Evolutionary conservation across 1,284 basidiomycete genomes (phyloP), one percentile per base, ranked within the genome.

Genomic region (Ustilago loliicola): DNA sequence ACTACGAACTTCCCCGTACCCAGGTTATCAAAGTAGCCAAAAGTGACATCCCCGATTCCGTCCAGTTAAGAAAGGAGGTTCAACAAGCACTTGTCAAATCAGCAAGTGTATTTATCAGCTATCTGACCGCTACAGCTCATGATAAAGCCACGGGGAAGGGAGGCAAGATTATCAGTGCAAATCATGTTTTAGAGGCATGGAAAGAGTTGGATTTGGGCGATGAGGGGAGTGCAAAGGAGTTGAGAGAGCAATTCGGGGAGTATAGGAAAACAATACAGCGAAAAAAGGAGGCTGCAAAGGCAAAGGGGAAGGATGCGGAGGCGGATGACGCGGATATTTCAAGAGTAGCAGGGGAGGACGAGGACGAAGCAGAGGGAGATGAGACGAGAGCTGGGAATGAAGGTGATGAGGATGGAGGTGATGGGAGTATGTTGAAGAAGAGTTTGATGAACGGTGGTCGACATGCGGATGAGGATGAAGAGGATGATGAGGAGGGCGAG

Each of bases 71-170:
- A 80, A 95, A 94, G 80, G 94, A 96, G 72, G 93, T 92, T 0
- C 91, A 94, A 0, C 87, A 92, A 1, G 93, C 94, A 11, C 89
- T 96, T 5, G 89, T 93, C 23, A 94, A 94, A 83, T 91, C 92
- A 25, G 94, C 94, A 2, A 95, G 94, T 0, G 92, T 96, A 27
- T 96, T 96, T 86, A 94, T 97, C 80, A 94, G 93, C 86, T 95
- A 94, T 81, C 88, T 96, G 19, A 71, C 66, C 36, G 36, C 70
- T 10, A 94, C 93, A 3, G 93, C 94, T 0, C 94, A 96, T 80
- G 94, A 96, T 78, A 91, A 93, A n/a, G 93, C 94, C 0, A 87
- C 90, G 19, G 91, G 91, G 6, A 92, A 94, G 73, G 92, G 93
- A 66, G 93, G 94, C 85, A 96, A 95, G 86, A 93, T 92, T 72